A percentile compares a stretch with the other conserved stretches of the same genome.
Evolutionary conservation across 345 rosid genomes (phyloP).

Genomic region (Reutealis trisperma): DNA sequence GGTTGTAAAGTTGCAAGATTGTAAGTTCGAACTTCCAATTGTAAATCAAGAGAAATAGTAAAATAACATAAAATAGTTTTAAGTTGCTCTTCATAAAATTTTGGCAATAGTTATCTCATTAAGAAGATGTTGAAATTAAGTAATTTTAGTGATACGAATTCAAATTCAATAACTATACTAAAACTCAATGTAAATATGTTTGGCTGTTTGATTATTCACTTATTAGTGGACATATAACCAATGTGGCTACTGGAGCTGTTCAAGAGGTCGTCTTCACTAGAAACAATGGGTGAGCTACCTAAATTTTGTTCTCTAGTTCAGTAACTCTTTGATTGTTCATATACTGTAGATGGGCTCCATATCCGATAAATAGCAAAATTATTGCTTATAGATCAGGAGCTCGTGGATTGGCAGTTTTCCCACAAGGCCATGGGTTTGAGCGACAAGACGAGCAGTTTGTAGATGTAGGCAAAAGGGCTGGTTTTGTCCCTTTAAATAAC

Average conservation of each 20-base stretch:
- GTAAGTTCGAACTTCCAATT: no score
- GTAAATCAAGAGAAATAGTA: no score
- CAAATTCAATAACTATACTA: no score
- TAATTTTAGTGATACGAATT: no score
- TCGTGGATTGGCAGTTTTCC: conserved; percentile 32
- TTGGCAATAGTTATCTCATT: no score
- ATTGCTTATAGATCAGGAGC: conserved; percentile 33
- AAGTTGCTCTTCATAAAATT: no score
- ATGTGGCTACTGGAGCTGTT: conserved; percentile 30
- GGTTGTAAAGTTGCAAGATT: no score
- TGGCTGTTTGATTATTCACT: neutral
- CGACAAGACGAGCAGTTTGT: conserved; percentile 19
- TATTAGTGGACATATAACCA: conserved; percentile 21
- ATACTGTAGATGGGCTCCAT: conserved; percentile 41
- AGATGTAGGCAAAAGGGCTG: conserved; percentile 31
- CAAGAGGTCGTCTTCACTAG: conserved; percentile 2
- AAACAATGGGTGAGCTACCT: conserved; percentile 2
- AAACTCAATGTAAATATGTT: no score
- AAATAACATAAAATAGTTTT: no score
- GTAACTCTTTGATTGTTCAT: conserved; percentile 24
- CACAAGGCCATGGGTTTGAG: conserved; percentile 34
- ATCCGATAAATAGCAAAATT: conserved; percentile 2
- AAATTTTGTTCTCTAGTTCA: no score
- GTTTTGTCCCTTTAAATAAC: conserved; percentile 30
- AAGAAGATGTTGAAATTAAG: no score